A percentile compares a stretch with the other conserved stretches of the same genome.
These are phyloP conservation scores for Pichia occidentalis DNA, from an alignment of 805 yeast species.

Conservation along the genomic window DNA sequence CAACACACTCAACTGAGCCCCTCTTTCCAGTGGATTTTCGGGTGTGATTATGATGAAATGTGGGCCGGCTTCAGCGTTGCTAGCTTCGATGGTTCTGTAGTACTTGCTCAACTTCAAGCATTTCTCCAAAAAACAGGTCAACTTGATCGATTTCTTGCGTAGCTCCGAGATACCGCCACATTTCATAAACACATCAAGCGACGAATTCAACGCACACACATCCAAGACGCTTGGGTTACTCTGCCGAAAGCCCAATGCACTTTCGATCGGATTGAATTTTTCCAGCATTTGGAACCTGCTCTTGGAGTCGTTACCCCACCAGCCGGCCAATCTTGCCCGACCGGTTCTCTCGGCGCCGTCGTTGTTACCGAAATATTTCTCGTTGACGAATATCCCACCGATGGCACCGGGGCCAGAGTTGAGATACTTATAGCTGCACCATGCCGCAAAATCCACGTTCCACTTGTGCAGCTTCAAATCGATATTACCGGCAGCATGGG, in stretches of 20 bases:
- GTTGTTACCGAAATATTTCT: slow-evolving; percentile 29
- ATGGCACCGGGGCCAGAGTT: slow-evolving; percentile 94
- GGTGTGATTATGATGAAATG: slow-evolving; percentile 77
- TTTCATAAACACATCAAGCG: slow-evolving; percentile 52
- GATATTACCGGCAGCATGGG: slow-evolving; percentile 91
- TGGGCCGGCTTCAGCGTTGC: slow-evolving; percentile 18
- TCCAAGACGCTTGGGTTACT: slow-evolving; percentile 88
- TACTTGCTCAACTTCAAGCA: slow-evolving; percentile 40
- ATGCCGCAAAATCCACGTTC: slow-evolving; percentile 88
- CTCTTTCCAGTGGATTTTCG: slow-evolving; percentile 47
- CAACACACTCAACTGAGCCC: slow-evolving; percentile 75
- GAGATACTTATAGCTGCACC: slow-evolving; percentile 90
- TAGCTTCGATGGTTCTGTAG: slow-evolving; percentile 31
- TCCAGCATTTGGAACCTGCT: slow-evolving; percentile 77
- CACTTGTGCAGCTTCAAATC: slow-evolving; percentile 73
- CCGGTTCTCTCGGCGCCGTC: slow-evolving; percentile 28
- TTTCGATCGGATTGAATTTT: slow-evolving; percentile 68
- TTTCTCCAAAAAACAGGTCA: slow-evolving; percentile 53
- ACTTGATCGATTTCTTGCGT: slow-evolving; percentile 45
- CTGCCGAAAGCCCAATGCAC: slow-evolving; percentile 84
- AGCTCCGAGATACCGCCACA: slow-evolving; percentile 60
- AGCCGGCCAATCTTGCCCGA: slow-evolving; percentile 78
- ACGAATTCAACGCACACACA: slow-evolving; percentile 63
- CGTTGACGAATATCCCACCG: slow-evolving; percentile 79
- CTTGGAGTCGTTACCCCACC: slow-evolving; percentile 87